Evolutionary conservation across 2,329 filamentous ascomycete genomes (phyloP).

Genomic region (Bertia moriformis): DNA sequence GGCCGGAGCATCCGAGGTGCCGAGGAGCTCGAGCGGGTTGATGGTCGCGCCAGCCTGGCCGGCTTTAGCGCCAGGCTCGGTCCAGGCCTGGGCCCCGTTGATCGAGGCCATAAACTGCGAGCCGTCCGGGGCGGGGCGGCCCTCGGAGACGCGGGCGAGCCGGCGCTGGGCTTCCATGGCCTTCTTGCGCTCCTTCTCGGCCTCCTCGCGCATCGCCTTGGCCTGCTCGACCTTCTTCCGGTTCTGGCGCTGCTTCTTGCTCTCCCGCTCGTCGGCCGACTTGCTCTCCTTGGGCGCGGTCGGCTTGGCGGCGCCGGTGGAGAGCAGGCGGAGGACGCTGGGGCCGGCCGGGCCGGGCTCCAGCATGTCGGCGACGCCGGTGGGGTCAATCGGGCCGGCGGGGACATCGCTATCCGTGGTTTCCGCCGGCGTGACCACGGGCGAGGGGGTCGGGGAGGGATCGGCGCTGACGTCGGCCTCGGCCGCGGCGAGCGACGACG

Average conservation of each 20-base stretch:
- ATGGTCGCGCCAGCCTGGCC: slow-evolving; percentile 18
- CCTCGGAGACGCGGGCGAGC: slow-evolving; percentile 66
- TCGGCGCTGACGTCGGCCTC: slow-evolving; percentile 24
- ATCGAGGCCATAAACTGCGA: slow-evolving; percentile 35
- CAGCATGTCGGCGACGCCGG: slow-evolving; percentile 82
- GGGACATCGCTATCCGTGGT: too few species aligned
- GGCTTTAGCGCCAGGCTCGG: slow-evolving; percentile 20
- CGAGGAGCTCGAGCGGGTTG: slow-evolving; percentile 31
- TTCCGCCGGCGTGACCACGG: not conserved
- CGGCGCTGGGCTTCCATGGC: slow-evolving; percentile 74
- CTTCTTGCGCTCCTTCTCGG: slow-evolving; percentile 63
- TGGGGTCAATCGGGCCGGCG: slow-evolving; percentile 37
- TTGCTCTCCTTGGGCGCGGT: slow-evolving; percentile 46
- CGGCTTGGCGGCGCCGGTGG: slow-evolving; percentile 44
- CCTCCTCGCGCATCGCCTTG: slow-evolving; percentile 60
- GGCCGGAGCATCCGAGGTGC: slow-evolving; percentile 30
- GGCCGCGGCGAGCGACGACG: slow-evolving; percentile 56
- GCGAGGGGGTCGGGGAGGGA: not conserved
- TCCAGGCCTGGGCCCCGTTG: slow-evolving; percentile 20
- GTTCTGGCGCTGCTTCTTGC: slow-evolving; percentile 93
- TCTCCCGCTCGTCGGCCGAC: slow-evolving; percentile 58
- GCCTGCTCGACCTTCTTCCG: slow-evolving; percentile 72
- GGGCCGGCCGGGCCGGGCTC: not conserved
- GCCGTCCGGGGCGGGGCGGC: slow-evolving; percentile 70
- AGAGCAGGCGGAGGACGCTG: slow-evolving; percentile 39